Evolutionary conservation across 352 stramenopile genomes (phyloP).

Genomic region (Globisporangium recalcitrans): DNA sequence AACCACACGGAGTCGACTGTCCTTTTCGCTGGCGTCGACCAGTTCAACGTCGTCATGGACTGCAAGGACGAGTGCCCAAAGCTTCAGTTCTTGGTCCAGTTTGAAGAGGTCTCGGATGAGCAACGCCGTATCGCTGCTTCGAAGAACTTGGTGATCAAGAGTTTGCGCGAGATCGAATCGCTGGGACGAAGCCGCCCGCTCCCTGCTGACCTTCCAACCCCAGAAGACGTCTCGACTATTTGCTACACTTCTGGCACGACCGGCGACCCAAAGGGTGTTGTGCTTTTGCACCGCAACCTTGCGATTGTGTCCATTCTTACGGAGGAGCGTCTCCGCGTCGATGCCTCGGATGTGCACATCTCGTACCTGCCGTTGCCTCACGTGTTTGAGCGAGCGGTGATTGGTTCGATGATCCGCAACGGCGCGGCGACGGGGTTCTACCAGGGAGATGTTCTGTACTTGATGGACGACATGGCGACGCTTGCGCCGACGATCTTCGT

Average conservation of each 20-base stretch:
- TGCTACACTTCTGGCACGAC: constrained; percentile 96
- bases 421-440: constrained; percentile 68
- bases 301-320: constrained; percentile 19
- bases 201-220: constrained; percentile 39
- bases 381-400: constrained; percentile 94
- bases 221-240: constrained; percentile 89
- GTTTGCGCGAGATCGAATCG: constrained; percentile 33
- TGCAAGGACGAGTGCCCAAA: constrained; percentile 43
- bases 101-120: constrained; percentile 37
- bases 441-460: constrained; percentile 83
- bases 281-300: constrained; percentile 90
- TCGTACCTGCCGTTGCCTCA: constrained; percentile 96
- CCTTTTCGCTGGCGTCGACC: constrained; percentile 49
- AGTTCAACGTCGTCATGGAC: constrained; percentile 56
- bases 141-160: constrained; percentile 38
- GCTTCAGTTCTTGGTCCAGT: constrained; percentile 52
- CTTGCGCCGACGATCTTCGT: constrained; percentile 92
- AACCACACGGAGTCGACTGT: constrained; percentile 67
- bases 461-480: constrained; percentile 93
- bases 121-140: constrained; percentile 20
- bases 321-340: constrained; percentile 28
- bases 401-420: constrained; percentile 79
- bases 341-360: constrained; percentile 85
- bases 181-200: constrained; percentile 34
- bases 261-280: constrained; percentile 93